Evolutionary conservation across 2,329 filamentous ascomycete species (phyloP).

Genomic region (Lecanicillium sp.): DNA sequence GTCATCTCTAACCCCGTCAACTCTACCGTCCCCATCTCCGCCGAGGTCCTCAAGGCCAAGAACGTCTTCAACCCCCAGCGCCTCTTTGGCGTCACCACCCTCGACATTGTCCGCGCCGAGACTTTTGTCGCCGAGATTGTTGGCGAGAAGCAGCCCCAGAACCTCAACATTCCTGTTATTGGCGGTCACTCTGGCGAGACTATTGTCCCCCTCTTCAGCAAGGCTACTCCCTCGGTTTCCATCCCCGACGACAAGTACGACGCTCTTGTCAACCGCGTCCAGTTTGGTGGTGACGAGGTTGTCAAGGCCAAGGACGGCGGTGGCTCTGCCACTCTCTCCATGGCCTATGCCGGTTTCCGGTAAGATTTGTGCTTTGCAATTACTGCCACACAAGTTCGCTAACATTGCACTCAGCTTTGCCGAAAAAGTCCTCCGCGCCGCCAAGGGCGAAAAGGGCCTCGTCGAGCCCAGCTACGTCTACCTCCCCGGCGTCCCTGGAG

Average conservation of each 20-base stretch:
- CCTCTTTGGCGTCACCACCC: conserved; percentile 96
- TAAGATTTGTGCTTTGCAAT: conserved; percentile 30
- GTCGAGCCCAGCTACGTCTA: conserved; percentile 95
- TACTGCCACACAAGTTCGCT: background rate
- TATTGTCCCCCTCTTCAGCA: conserved; percentile 95
- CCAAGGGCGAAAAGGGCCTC: conserved; percentile 83
- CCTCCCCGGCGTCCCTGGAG: conserved; percentile 80
- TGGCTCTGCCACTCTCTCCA: conserved; percentile 85
- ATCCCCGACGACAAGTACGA: conserved; percentile 89
- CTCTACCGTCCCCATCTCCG: conserved; percentile 95
- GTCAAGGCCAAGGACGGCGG: conserved; percentile 90
- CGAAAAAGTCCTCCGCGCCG: conserved; percentile 84
- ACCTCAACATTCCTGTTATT: conserved; percentile 82
- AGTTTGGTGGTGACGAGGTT: conserved; percentile 96
- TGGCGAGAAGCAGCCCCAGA: conserved; percentile 73
- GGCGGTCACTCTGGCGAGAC: conserved; percentile 97
- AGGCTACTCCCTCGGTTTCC: conserved; percentile 67
- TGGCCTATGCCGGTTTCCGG: conserved; percentile 94
- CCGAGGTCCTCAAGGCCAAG: conserved; percentile 90
- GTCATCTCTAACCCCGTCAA: conserved; percentile 99
- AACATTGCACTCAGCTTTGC: conserved; percentile 57
- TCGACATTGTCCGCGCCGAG: conserved; percentile 96
- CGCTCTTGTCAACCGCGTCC: conserved; percentile 84
- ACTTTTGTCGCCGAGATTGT: conserved; percentile 85
- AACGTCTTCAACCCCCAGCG: conserved; percentile 91